Evolutionary conservation across 163 green algal species (phyloP).

Genomic region (Trebouxiophyceae sp.): DNA sequence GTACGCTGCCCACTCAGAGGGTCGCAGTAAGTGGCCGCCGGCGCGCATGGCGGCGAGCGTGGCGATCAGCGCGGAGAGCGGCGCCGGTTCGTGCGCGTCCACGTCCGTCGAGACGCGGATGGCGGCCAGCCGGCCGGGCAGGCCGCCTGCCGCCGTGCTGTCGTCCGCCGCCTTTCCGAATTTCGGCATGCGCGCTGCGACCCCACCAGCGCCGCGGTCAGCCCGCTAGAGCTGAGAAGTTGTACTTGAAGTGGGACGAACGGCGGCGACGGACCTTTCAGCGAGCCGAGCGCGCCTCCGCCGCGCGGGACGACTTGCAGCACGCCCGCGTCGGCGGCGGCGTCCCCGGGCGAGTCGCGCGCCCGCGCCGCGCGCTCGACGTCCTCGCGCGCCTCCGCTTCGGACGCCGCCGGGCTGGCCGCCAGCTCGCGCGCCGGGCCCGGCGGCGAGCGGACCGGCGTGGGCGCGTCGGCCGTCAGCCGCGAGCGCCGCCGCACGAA

Average conservation of each 20-base stretch:
- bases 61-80: conserved; percentile 18
- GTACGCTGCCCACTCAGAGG: conserved; percentile 26
- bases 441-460: too few relatives aligned
- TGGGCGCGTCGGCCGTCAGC: too few relatives aligned
- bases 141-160: background rate
- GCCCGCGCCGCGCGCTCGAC: too few relatives aligned
- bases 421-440: conserved; percentile 8
- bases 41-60: conserved; percentile 21
- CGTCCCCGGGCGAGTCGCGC: too few relatives aligned
- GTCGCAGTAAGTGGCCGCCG: conserved; percentile 24
- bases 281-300: conserved; percentile 3
- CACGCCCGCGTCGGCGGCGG: background rate
- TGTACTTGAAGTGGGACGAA: background rate
- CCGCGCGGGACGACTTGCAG: conserved; percentile 5
- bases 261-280: too few relatives aligned
- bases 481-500: too few relatives aligned
- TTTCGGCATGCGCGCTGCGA: background rate
- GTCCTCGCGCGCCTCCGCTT: conserved; percentile 22
- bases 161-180: background rate
- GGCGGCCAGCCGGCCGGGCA: too few relatives aligned
- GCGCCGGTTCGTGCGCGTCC: background rate
- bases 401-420: background rate
- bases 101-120: background rate
- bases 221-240: conserved; percentile 14
- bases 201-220: too few relatives aligned